Evolutionary conservation across 768 basidiomycete species (phyloP), one percentile per base, ranked within the genome.

Genomic region (Termitomyces sp.): DNA sequence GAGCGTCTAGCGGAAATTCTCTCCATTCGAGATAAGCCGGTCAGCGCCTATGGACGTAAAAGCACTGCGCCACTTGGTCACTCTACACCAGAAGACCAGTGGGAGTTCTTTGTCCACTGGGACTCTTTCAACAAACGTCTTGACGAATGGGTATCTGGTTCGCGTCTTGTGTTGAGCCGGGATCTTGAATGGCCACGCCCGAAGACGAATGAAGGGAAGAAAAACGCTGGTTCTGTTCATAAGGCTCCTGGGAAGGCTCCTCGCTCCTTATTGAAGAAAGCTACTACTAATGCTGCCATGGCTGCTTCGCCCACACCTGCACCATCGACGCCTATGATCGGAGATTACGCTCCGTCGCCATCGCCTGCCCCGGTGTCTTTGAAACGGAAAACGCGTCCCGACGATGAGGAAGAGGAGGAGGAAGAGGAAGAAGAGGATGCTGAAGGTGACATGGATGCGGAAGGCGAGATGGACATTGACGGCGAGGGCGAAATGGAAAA

Each of bases 71-170:
- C 75, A 14, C 76, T 77, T n/a, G 68, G 73, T 44, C 65, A 65
- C 32, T 64, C 77, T 41, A 82, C 82, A 58, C 82, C 84, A 9
- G 88, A 88, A 67, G 92, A 94, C 71, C 87, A 89, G 66, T 83
- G 85, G 72, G 95, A 98, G 72, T 98, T 87, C 78, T 99, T 98
- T 69, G 93, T 98, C 20, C 97, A 99, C 69, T 99, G 96, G 88
- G 94, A 98, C 66, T 86, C 93, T 64, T 98, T 98, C 82, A 99
- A 99, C 79, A 99, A 99, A 72, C 95, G 97, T 62, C 79, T 98
- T 43, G 97, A 99, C 70, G 97, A 97, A 56, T 99, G 97, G 97
- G 89, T 99, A 26, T 76, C 89, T 14, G 93, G 91, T 16, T 88
- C 91, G 1, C 85, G 96, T 43, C 82, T 99, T 58, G 82, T 98